Percentiles rank a stretch among this genome's conserved stretches.
These are phyloP conservation scores for Evernia prunastri DNA, from an alignment of 495 filamentous ascomycete species.

Conservation along the genomic window DNA sequence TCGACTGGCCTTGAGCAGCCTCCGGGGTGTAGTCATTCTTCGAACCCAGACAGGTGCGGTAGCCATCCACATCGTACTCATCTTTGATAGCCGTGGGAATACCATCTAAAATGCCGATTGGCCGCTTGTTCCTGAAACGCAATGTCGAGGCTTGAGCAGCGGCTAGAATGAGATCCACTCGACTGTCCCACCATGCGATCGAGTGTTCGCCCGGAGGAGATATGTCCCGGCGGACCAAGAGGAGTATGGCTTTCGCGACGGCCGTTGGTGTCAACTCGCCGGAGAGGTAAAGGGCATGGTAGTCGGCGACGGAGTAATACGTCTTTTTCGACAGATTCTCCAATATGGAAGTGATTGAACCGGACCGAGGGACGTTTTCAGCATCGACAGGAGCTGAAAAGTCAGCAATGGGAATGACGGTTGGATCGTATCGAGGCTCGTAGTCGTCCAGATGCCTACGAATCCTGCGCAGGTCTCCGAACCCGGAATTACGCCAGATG, in stretches of 20 bases:
- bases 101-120: conserved; percentile 68
- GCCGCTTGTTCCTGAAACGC: conserved; percentile 58
- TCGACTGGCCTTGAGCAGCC: conserved; percentile 32
- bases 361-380: neutral
- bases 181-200: conserved; percentile 60
- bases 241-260: conserved; percentile 63
- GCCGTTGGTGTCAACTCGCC: conserved; percentile 62
- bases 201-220: conserved; percentile 45
- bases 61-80: conserved; percentile 70
- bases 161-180: conserved; percentile 51
- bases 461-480: conserved; percentile 53
- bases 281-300: conserved; percentile 61
- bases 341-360: neutral
- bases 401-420: conserved; percentile 61
- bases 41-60: conserved; percentile 58
- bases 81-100: conserved; percentile 82
- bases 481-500: conserved; percentile 70
- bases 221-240: conserved; percentile 55
- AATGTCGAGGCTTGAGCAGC: conserved; percentile 65
- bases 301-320: conserved; percentile 43
- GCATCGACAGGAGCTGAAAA: conserved; percentile 7
- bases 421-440: conserved; percentile 68
- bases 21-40: conserved; percentile 46
- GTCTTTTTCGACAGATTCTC: neutral
- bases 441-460: conserved; percentile 49